Percentiles rank a stretch among this genome's conserved stretches.
Conservation (phyloP, 352 stramenopile species). For the Globisporangium splendens region DNA sequence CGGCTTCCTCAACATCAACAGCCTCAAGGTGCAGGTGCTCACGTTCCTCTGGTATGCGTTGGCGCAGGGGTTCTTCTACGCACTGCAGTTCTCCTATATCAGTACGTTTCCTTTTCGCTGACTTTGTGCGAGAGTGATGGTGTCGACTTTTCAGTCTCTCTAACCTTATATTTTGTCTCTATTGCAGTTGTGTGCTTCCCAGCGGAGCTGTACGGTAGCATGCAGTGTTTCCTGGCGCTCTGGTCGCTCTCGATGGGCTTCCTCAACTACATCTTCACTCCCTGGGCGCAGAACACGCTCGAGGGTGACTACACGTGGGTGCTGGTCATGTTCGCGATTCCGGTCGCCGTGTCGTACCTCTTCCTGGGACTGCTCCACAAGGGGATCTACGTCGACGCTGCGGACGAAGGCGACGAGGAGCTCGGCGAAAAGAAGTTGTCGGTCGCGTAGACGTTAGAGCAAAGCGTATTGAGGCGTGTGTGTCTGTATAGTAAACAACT, state of each 20-base stretch:
- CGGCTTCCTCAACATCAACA: slow-evolving; percentile 11
- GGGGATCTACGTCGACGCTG: slow-evolving; percentile 1
- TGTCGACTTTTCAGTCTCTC: slow-evolving; percentile 6
- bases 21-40: slow-evolving; percentile 17
- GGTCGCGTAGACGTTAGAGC: slow-evolving; percentile 7
- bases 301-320: slow-evolving; percentile 28
- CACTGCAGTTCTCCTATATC: slow-evolving; percentile 23
- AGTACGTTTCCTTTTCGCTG: slow-evolving; percentile 8
- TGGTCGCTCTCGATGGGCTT: slow-evolving; percentile 31
- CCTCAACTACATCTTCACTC: slow-evolving; percentile 38
- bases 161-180: slow-evolving; percentile 1
- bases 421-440: slow-evolving; percentile 14
- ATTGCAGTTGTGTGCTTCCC: slow-evolving; percentile 27
- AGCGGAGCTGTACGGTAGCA: slow-evolving; percentile 29
- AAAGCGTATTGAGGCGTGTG: too few relatives aligned
- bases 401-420: slow-evolving; percentile 1
- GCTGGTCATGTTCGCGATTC: slow-evolving; percentile 30
- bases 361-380: slow-evolving; percentile 23
- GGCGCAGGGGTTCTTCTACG: slow-evolving; percentile 15
- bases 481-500: too few relatives aligned
- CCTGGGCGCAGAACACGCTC: slow-evolving; percentile 30
- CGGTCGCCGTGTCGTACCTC: slow-evolving; percentile 23
- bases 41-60: slow-evolving; percentile 15
- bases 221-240: slow-evolving; percentile 28
- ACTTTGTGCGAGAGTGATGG: slow-evolving; percentile 7